Base-by-base conservation (phyloP, 129 eudicot species). In the Flaveria ramosissima region DNA sequence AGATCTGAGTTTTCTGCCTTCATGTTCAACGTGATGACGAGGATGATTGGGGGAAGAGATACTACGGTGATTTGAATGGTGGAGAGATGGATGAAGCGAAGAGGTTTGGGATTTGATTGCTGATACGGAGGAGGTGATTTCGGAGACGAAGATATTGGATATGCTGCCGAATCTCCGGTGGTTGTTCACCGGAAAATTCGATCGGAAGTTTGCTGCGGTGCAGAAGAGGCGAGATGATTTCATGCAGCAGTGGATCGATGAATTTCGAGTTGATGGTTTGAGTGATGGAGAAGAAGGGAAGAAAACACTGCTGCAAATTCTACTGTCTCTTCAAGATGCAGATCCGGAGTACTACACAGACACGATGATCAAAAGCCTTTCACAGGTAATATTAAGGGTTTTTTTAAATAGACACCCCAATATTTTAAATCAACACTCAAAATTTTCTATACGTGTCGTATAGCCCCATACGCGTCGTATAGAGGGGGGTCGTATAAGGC, bases 261-360 rank as follows among this genome's bases (percentile, higher is more conserved):
- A 86, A 48, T 17, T 71, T 71, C 63, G 84, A 21, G 52, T 66
- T 10, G 66, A 36, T 59, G 16, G 51, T 61, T 76, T 72, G 19
- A 61, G 41, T 20, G 32, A 21, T 21, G 55, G 42, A 27, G 61
- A 69, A 56, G 15, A 69, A 56, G 15, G 15, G 24, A 57, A 72
- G 59, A 46, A 59, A 63, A 77, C 71, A 17, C 75, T 88, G 24
- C 72, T 86, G 36, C 77, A 74, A 70, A 72, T 82, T 72, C 56
- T 88, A 27, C 36, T 88, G 2, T 45, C 67, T 16, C 63, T 86
- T 17, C 90, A 88, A 77, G 79, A 68, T 41, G 30, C 79, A 9
- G 88, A 88, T 55, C 88, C 90, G 27, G 80, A 81, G 17, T 76
- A 75, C 55, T 86, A 83, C 76, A 67, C 88, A 1, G 85, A 88